Conservation (phyloP, 1,139 yeast genomes). For the Yarrowia galli region DNA sequence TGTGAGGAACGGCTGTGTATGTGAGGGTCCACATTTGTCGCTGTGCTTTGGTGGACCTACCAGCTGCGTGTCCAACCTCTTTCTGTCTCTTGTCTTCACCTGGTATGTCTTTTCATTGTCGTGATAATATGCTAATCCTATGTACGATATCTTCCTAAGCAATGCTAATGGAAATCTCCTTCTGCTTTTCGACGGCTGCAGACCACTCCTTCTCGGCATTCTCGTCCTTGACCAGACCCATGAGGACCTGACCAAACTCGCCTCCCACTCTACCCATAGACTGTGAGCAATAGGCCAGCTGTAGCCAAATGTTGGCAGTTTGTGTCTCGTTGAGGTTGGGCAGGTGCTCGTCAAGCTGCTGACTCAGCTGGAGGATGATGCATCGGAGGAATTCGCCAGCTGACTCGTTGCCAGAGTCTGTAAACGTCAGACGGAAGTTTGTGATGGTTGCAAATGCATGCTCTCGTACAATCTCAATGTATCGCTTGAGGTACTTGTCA, state of each 20-base stretch:
- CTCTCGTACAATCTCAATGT: slow-evolving; percentile 83
- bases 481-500: slow-evolving; percentile 76
- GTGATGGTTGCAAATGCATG: slow-evolving; percentile 76
- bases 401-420: slow-evolving; percentile 44
- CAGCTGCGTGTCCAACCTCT: neutral
- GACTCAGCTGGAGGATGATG: slow-evolving; percentile 50
- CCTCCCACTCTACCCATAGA: slow-evolving; percentile 74
- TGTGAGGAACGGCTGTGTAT: too few relatives aligned
- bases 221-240: slow-evolving; percentile 42
- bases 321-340: slow-evolving; percentile 55
- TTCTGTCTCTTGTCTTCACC: too few relatives aligned
- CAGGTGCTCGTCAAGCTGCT: slow-evolving; percentile 41
- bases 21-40: too few relatives aligned
- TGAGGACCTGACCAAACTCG: slow-evolving; percentile 61
- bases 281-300: slow-evolving; percentile 77
- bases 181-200: slow-evolving; percentile 53
- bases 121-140: neutral
- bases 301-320: slow-evolving; percentile 70
- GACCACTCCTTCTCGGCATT: slow-evolving; percentile 50
- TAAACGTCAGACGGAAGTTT: slow-evolving; percentile 69
- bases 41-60: too few relatives aligned
- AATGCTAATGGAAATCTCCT: slow-evolving; percentile 48
- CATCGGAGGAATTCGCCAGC: slow-evolving; percentile 45
- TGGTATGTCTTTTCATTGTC: too few relatives aligned
- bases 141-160: neutral